A percentile compares a stretch with the other conserved stretches of the same genome.
Evolutionary conservation across 805 yeast genomes (phyloP).

Genomic region (Pichia heedii): DNA sequence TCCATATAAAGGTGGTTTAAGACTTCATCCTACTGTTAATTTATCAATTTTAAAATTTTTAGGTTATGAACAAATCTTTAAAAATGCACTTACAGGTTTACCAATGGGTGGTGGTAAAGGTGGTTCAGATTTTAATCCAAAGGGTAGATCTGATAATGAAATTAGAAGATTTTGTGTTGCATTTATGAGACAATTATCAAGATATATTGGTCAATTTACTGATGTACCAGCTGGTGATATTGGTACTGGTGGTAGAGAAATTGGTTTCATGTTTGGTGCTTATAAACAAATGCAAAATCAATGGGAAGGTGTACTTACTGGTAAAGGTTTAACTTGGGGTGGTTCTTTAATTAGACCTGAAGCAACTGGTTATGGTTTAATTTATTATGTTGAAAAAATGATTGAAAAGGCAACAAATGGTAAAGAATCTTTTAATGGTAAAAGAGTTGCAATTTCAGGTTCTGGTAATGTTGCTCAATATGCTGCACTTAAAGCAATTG

Average conservation of each 20-base stretch:
- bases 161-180: constrained; percentile 95
- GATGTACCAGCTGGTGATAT: constrained; percentile 99
- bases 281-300: constrained; percentile 85
- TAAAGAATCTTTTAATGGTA: constrained; percentile 83
- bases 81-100: constrained; percentile 94
- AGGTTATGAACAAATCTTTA: constrained; percentile 97
- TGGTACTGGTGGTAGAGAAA: constrained; percentile 95
- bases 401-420: constrained; percentile 87
- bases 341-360: constrained; percentile 98
- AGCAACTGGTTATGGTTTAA: constrained; percentile 98
- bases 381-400: constrained; percentile 96
- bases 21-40: constrained; percentile 97
- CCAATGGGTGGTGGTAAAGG: constrained; percentile 99
- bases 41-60: constrained; percentile 90
- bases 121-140: constrained; percentile 97
- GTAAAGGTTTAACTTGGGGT: constrained; percentile 98
- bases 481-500: constrained; percentile 96
- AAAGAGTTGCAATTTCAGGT: constrained; percentile 94
- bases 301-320: constrained; percentile 96
- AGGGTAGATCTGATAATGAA: constrained; percentile 86
- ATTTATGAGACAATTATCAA: constrained; percentile 90
- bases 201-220: constrained; percentile 94
- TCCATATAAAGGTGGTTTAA: constrained; percentile 98
- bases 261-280: constrained; percentile 94
- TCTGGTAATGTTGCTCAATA: constrained; percentile 99